Evolutionary conservation across 1,284 basidiomycete species (phyloP).

Genomic region (Pseudozyma hubeiensis): DNA sequence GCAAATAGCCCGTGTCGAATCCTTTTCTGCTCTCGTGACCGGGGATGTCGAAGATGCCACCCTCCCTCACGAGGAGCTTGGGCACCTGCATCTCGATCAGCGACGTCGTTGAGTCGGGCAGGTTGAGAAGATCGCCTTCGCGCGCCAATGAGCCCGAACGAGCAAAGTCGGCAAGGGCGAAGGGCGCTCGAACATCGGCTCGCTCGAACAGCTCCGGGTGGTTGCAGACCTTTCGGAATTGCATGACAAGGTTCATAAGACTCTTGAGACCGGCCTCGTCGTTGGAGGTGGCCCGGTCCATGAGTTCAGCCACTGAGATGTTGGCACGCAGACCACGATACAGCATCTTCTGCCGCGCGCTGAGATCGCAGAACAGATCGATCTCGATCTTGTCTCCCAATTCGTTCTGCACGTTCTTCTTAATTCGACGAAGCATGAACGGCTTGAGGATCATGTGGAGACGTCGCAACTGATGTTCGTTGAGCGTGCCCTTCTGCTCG

Average conservation of each 20-base stretch:
- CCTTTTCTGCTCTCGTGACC: slow-evolving; percentile 74
- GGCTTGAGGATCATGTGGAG: slow-evolving; percentile 99
- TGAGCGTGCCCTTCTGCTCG: slow-evolving; percentile 84
- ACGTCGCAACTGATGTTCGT: slow-evolving; percentile 93
- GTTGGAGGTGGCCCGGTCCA: slow-evolving; percentile 88
- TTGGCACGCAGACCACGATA: slow-evolving; percentile 91
- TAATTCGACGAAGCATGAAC: slow-evolving; percentile 97
- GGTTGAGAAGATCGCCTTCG: slow-evolving; percentile 84
- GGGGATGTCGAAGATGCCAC: slow-evolving; percentile 80
- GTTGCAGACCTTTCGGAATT: slow-evolving; percentile 99
- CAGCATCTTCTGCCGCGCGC: slow-evolving; percentile 90
- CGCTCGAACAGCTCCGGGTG: slow-evolving; percentile 98
- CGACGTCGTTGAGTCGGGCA: slow-evolving; percentile 85
- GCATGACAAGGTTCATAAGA: slow-evolving; percentile 99
- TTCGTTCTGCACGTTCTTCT: slow-evolving; percentile 99
- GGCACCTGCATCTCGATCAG: slow-evolving; percentile 86
- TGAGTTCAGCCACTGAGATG: slow-evolving; percentile 92
- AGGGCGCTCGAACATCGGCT: slow-evolving; percentile 92
- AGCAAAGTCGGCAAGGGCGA: slow-evolving; percentile 86
- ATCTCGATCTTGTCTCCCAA: slow-evolving; percentile 99
- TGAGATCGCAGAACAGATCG: slow-evolving; percentile 93
- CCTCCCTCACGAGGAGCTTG: slow-evolving; percentile 80
- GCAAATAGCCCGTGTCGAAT: slow-evolving; percentile 76
- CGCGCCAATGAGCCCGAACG: slow-evolving; percentile 83
- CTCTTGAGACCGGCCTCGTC: slow-evolving; percentile 91